Conservation (phyloP, 2,329 filamentous ascomycete genomes). For the Aspergillus brasiliensis region DNA sequence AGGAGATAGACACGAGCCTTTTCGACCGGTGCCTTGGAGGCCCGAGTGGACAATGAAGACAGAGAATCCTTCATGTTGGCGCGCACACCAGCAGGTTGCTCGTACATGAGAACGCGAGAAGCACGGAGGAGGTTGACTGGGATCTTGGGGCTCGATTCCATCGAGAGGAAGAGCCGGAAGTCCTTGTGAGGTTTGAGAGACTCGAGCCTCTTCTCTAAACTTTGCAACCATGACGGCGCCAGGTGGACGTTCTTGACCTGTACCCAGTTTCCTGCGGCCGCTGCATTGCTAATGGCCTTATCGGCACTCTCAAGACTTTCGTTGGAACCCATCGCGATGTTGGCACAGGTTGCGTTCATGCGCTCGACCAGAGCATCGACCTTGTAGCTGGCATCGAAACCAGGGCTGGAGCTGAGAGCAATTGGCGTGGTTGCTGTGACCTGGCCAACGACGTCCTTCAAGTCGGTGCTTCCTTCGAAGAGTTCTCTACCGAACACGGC, state of each 20-base stretch:
- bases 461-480: conserved; percentile 81
- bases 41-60: conserved; percentile 74
- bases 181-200: conserved; percentile 90
- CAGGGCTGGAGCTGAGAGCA: conserved; percentile 88
- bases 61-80: conserved; percentile 99
- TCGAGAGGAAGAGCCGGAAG: conserved; percentile 94
- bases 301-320: conserved; percentile 90
- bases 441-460: conserved; percentile 80
- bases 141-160: conserved; percentile 97
- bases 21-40: conserved; percentile 82
- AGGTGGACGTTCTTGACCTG: conserved; percentile 99
- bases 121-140: conserved; percentile 93
- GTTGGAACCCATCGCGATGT: conserved; percentile 98
- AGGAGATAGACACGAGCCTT: conserved; percentile 86
- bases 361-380: conserved; percentile 92
- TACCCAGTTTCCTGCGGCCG: conserved; percentile 91
- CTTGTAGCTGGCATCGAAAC: conserved; percentile 99
- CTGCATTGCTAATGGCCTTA: conserved; percentile 91
- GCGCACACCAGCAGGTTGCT: conserved; percentile 92
- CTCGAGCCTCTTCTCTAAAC: conserved; percentile 93
- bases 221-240: conserved; percentile 93
- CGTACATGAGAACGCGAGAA: conserved; percentile 93
- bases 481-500: conserved; percentile 82
- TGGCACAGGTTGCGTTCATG: conserved; percentile 79
- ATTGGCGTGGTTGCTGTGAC: conserved; percentile 84